Base-by-base conservation (phyloP, 305 asterid genomes). In the Plantago rigida region DNA sequence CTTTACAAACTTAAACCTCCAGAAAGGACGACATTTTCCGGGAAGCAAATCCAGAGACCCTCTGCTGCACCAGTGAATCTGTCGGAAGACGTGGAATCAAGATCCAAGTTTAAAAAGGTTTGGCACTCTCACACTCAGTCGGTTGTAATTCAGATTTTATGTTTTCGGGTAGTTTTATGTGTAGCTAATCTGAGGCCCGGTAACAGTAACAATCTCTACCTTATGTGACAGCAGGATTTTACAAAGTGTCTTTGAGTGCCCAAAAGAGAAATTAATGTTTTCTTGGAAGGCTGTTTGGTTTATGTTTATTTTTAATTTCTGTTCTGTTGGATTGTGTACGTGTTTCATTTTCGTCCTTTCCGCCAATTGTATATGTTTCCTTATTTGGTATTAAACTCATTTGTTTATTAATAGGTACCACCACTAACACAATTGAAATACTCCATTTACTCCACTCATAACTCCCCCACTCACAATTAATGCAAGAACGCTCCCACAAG, bases 21-120 rank as follows among this genome's bases (percentile, higher is more conserved):
- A 17, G 94, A 79, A 47, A 82, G 91, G 72, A 46, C 36, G 24
- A 56, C 87, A 39, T 78, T 78, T 69, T 81, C 92, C 46, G 97
- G 96, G 69, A 89, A 93, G 80, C 91, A 85, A 74, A 80, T 85
- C 54, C 77, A 73, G 65, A 77, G 90, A 67, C 79, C 70, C 48
- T 65, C 79, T 39, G 73, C 55, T 72, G 70, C 75, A 45, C 73
- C 81, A 36, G 65, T 71, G 50, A 82, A 75, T 71, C 67, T 51
- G 61, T 65, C 82, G 1, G 84, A 88, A 22, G 94, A 84, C 19
- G 72, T 52, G 50, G 95, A 88, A 36, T 82, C 76, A 62, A 76
- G 70, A 51, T 64, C 77, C 11, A 78, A 70, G 66, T 68, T 72
- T 46, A 78, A 78, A 64, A 92, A 84, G 87, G 95, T 92, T 75